Base-by-base conservation (phyloP, 805 yeast species). In the Zygotorulaspora florentina region DNA sequence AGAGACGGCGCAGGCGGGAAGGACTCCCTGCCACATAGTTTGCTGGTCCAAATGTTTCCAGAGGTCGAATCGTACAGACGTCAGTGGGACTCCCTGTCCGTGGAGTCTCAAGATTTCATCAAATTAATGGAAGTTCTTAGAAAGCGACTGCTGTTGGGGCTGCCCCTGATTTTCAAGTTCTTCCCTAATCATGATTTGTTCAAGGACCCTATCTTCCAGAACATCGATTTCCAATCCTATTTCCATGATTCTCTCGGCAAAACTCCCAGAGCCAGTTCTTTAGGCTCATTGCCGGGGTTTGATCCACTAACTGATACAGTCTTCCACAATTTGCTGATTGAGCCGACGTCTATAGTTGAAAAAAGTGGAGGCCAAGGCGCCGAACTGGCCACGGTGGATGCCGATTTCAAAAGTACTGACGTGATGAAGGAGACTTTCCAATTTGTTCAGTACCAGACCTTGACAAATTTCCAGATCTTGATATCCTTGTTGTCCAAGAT, bases 161-260 rank as follows among this genome's bases (percentile, higher is more conserved):
- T 64, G 34, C 68, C 68, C 5, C 45, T 57, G 36, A 51, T 64
- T 8, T 55, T 45, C 36, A 53, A 56, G 25, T 38, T 55, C 31
- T 64, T 62, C 46, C 68, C 68, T 1, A 48, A 56, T 25, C 65
- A 64, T 45, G 66, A 61, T 33, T 46, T 64, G 7, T 60, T 64
- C 43, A 48, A 51, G 33, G 54, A 58, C 34, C 51, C 56, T 6
- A 35, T 57, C 2, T 56, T 62, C 37, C 50, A 56, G 30, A 51
- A 52, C 18, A 25, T 60, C 2, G 65, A 58, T 38, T 52, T 59
- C 23, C 56, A 55, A 40, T 39, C 55, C 13, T 63, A 50, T 40
- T 52, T 59, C 35, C 49, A 57, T 34, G 55, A 55, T 25, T 40
- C 30, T 12, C 33, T 40, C 12, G 44, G 44, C 2, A 35, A 16